Evolutionary conservation across 2,329 filamentous ascomycete species (phyloP).

Genomic region (Davidsoniella neocaledoniae): DNA sequence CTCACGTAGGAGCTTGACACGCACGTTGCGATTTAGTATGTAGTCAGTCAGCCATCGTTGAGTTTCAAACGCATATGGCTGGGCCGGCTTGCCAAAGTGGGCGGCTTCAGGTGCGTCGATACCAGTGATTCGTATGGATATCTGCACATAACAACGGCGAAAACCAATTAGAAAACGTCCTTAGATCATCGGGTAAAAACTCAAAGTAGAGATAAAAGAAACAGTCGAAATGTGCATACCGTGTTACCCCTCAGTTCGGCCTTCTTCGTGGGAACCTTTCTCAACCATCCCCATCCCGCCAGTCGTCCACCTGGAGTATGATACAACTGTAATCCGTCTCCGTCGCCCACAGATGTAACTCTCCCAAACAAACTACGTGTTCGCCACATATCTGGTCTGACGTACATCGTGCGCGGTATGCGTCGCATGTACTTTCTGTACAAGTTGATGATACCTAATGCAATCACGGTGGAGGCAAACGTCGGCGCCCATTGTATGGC

Average conservation of each 20-base stretch:
- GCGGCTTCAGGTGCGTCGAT: constrained; percentile 85
- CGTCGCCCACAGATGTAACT: constrained; percentile 90
- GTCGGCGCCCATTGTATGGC: constrained; percentile 24
- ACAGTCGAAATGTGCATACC: constrained; percentile 30
- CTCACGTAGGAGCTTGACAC: constrained; percentile 64
- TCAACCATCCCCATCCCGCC: constrained; percentile 84
- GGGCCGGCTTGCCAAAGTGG: constrained; percentile 78
- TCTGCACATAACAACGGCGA: constrained; percentile 28
- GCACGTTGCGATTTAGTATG: constrained; percentile 54
- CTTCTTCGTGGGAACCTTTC: constrained; percentile 52
- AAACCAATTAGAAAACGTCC: constrained; percentile 2
- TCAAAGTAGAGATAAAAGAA: no score
- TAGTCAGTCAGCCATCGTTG: constrained; percentile 62
- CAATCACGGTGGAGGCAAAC: constrained; percentile 22
- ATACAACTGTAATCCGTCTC: constrained; percentile 85
- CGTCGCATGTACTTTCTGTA: constrained; percentile 69
- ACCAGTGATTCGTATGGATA: constrained; percentile 77
- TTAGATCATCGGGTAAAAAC: not conserved
- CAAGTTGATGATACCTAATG: constrained; percentile 28
- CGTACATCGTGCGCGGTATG: constrained; percentile 59
- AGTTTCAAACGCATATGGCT: constrained; percentile 71
- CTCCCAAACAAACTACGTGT: constrained; percentile 62
- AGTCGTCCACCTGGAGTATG: constrained; percentile 85
- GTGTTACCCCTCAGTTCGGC: constrained; percentile 60
- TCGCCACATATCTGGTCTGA: constrained; percentile 60